Base-by-base conservation (phyloP, 1,284 basidiomycete species). In the Ganoderma lingzhi region DNA sequence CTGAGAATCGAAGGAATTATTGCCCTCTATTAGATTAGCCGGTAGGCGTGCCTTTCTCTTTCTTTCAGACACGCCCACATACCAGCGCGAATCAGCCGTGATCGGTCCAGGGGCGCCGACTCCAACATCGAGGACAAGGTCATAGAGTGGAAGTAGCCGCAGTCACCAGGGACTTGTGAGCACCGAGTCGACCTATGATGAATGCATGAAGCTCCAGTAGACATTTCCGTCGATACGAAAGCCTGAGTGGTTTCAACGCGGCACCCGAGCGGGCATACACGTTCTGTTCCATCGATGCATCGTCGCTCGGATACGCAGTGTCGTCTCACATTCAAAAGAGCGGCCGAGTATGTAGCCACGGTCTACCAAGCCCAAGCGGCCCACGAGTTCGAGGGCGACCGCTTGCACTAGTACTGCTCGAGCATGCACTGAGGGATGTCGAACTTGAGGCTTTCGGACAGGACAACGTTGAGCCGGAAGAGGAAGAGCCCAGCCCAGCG, bases 391-490 rank as follows among this genome's bases (percentile, higher is more conserved):
- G 53, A 56, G 10, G 30, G 30, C 15, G 56, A n/a, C 35, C 15
- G 23, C 30, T 69, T 65, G 65, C 80, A 82, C 23, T 23, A 23
- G 23, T 23, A 23, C 69, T 81, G 80, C 28, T 76, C 73, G 19
- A 81, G 64, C 64, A 82, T 79, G 44, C 77, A 76, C 67, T 77
- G 72, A 19, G 81, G 81, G n/a, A 80, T 73, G 23, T 75, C 71
- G 55, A 79, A 74, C 61, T 73, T 67, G 35, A 75, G 72, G 35
- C 78, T 73, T 53, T 70, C 69, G 15, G 77, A 75, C 30, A 80
- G 80, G 51, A 79, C 72, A 28, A 75, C 75, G 62, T 75, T 78
- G 70, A 81, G 68, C 75, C 82, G 81, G 78, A 82, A 79, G 10
- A 81, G 73, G 23, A 23, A 23, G 23, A 23, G 23, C 23, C 23